A percentile compares a stretch with the other conserved stretches of the same genome.
Conservation (phyloP, 768 basidiomycete genomes). For the Hemileccinum rubropunctum region DNA sequence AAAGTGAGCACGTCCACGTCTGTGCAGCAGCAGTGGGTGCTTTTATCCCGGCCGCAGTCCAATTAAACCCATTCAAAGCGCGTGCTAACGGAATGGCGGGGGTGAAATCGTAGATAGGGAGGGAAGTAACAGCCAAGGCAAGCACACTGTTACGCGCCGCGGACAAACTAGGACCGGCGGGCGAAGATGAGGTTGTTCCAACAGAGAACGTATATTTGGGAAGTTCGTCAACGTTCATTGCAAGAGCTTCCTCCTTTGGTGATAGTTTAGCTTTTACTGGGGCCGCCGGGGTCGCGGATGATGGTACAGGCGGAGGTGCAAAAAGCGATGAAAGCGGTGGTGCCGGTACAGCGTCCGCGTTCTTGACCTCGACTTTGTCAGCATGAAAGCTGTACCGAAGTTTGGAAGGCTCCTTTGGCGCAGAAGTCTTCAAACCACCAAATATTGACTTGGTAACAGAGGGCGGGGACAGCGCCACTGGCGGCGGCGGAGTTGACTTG, state of each 20-base stretch:
- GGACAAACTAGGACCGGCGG: slow-evolving; percentile 21
- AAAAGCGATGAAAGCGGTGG: slow-evolving; percentile 14
- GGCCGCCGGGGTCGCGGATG: slow-evolving; percentile 1
- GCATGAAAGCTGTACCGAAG: slow-evolving; percentile 69
- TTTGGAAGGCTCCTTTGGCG: slow-evolving; percentile 77
- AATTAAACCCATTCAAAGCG: slow-evolving; percentile 48
- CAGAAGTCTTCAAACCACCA: slow-evolving; percentile 43
- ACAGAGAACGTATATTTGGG: slow-evolving; percentile 34
- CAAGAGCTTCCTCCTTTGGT: slow-evolving; percentile 27
- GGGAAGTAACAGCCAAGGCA: slow-evolving; percentile 35
- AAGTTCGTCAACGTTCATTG: slow-evolving; percentile 31
- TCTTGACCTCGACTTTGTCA: slow-evolving; percentile 41
- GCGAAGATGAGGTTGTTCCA: slow-evolving; percentile 9
- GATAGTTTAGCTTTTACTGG: slow-evolving; percentile 23
- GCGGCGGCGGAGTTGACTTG: slow-evolving; percentile 6
- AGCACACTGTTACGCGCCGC: slow-evolving; percentile 37
- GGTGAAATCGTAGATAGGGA: slow-evolving; percentile 47
- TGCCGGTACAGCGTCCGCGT: slow-evolving; percentile 7
- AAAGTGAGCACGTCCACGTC: slow-evolving; percentile 58
- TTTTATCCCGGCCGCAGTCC: slow-evolving; percentile 59
- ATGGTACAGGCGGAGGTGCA: slow-evolving; percentile 29
- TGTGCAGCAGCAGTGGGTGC: slow-evolving; percentile 31
- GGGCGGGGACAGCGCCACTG: slow-evolving; percentile 19
- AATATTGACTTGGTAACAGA: slow-evolving; percentile 21
- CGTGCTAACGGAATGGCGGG: slow-evolving; percentile 15